These are phyloP conservation scores for Botrytis fabae DNA, from an alignment of 2,329 filamentous ascomycete species.

Conservation along the genomic window DNA sequence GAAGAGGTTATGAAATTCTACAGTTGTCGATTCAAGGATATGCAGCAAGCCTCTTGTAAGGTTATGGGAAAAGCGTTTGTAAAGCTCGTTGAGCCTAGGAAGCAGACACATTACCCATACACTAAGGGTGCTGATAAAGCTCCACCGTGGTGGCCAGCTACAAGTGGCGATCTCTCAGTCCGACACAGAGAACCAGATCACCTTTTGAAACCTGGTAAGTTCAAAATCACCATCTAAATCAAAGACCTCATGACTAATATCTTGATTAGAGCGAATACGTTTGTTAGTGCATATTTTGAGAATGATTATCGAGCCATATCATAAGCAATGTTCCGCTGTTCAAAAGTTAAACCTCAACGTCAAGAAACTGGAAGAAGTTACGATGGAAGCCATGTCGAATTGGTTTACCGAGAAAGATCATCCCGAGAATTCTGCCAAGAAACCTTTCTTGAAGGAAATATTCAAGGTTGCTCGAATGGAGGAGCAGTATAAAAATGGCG, in stretches of 20 bases:
- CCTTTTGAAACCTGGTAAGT: constrained; percentile 63
- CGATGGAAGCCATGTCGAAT: constrained; percentile 56
- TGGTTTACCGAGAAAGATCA: constrained; percentile 60
- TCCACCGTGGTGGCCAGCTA: constrained; percentile 66
- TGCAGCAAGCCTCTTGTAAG: constrained; percentile 72
- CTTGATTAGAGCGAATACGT: constrained; percentile 54
- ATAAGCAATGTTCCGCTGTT: constrained; percentile 47
- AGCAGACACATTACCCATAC: constrained; percentile 74
- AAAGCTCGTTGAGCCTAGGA: constrained; percentile 73
- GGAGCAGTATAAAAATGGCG: constrained; percentile 55
- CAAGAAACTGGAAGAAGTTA: constrained; percentile 58
- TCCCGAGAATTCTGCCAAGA: constrained; percentile 55
- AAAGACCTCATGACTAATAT: background rate
- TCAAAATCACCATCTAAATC: background rate
- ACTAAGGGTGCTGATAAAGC: constrained; percentile 62
- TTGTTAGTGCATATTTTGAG: constrained; percentile 61
- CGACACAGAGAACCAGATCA: constrained; percentile 75
- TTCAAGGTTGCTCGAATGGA: constrained; percentile 61
- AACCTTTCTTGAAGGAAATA: constrained; percentile 57
- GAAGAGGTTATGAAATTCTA: constrained; percentile 61
- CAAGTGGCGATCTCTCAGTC: constrained; percentile 56
- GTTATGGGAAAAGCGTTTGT: constrained; percentile 74
- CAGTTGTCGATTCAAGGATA: constrained; percentile 59
- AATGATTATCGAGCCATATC: constrained; percentile 48
- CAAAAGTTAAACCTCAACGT: constrained; percentile 51